Evolutionary conservation across 306 rosid genomes (phyloP).

Genomic region (Astragalus membranaceus): DNA sequence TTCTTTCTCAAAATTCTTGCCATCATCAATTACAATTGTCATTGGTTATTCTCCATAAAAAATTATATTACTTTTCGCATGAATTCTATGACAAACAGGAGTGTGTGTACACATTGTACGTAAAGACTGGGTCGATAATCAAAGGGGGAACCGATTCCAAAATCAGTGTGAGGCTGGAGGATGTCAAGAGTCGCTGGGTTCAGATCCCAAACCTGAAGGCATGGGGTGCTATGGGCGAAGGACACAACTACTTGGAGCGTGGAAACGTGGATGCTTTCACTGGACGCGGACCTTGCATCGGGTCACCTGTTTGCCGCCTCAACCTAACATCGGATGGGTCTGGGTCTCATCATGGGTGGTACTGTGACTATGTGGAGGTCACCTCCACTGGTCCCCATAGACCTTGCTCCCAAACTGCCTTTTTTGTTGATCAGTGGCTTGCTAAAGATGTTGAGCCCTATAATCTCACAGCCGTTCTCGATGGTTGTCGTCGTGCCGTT

Average conservation of each 20-base stretch:
- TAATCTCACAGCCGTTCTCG: background rate
- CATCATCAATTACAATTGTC: too few relatives aligned
- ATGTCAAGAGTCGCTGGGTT: background rate
- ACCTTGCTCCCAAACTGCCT: constrained; percentile 14
- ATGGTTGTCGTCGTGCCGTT: background rate
- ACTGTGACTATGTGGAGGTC: constrained; percentile 23
- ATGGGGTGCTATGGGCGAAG: constrained; percentile 18
- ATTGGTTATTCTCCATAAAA: too few relatives aligned
- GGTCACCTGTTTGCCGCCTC: constrained; percentile 4
- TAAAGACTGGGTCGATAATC: constrained; percentile 25
- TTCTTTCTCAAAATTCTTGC: too few relatives aligned
- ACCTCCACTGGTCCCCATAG: constrained; percentile 23
- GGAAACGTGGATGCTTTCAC: constrained; percentile 21
- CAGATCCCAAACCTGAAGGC: background rate
- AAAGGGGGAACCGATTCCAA: constrained; percentile 22
- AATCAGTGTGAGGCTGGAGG: constrained; percentile 7
- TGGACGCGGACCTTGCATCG: constrained; percentile 22
- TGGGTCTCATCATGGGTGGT: constrained; percentile 28
- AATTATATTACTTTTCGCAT: too few relatives aligned
- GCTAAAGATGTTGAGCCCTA: constrained; percentile 1
- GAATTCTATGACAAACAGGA: background rate
- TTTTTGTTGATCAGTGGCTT: constrained; percentile 28
- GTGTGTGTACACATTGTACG: constrained; percentile 27
- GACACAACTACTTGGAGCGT: constrained; percentile 21
- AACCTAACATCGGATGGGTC: constrained; percentile 31